Base-by-base conservation (phyloP, 345 rosid species). In the Hibiscus tridactylites region DNA sequence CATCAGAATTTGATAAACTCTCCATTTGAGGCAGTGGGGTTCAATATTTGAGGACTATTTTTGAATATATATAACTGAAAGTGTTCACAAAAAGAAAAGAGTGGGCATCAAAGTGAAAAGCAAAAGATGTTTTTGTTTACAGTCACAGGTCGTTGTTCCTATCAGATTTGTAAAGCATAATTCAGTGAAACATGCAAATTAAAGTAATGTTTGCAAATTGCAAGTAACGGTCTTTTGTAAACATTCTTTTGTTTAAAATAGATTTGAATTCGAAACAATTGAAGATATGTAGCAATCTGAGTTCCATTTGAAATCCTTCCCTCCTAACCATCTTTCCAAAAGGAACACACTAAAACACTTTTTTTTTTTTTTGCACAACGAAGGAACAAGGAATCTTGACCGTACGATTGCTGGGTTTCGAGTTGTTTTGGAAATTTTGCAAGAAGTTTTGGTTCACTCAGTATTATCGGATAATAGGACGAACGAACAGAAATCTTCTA, bases 241-340 rank as follows among this genome's bases (percentile, higher is more conserved):
- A 17, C 71, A 17, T 74, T 64, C 47, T 57, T 68, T 75, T 54
- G 6, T 54, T 8, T 54, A 6, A 65, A 53, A 42, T 73, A 56
- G 21, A 46, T 78, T 90, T 80, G 87, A 86, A 85, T 77, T 84
- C 68, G 82, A 82, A 86, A 57, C 26, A 65, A 76, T 74, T 70
- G 71, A 75, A 46, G 65, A 13, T 3, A 63, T 65, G 50, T 42
- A 53, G 24, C 69, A 49, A 44, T 71, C 53, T 74, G 61, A 47
- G 39, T 57, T 65, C 69, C 69, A 74, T 82, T 81, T 71, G 80
- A 85, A 79, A 74, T 78, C 58, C 80, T 79, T 81, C 85, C 88
- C 83, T 83, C 84, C 83, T 21, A 58, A 57, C 46, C 73, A 39
- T 65, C 60, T 58, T 71, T 69, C 71, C 49, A 56, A 70, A 74